Base-by-base conservation (phyloP, 2,329 filamentous ascomycete species). In the Sporothrix humicola region DNA sequence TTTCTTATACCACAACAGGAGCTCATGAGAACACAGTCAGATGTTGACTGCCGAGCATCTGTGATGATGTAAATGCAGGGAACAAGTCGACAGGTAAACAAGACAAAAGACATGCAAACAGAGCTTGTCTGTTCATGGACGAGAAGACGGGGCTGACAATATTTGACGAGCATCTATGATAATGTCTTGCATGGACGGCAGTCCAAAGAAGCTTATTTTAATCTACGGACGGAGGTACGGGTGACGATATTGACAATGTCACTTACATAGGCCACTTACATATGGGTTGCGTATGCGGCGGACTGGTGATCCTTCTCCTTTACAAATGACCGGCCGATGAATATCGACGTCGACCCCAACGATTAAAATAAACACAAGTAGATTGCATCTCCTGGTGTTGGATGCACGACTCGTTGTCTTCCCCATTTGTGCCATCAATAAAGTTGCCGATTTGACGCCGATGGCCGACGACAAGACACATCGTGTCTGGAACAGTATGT, bases 401-500 rank as follows among this genome's bases (percentile, higher is more conserved):
- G 56, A 58, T 17, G 56, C 56, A 8, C 3, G 3, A 15, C 12
- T 58, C 9, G 9, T 4, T 17, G 9, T 15, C 56, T 4, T 58
- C 23, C 23, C 23, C 9, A 20, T 9, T 20, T 20, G 6, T 9
- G n/a, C n/a, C n/a, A n/a, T n/a, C n/a, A n/a, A n/a, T n/a, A 6
- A 4, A n/a, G n/a, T 54, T 54, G 23, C 56, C 23, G 56, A 58
- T 31, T 58, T 58, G 23, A 15, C 4, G 56, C 56, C 56, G 56
- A 58, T 58, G 56, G 23, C 56, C 56, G 56, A 58, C 9, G 12
- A n/a, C n/a, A n/a, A n/a, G n/a, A n/a, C n/a, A n/a, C n/a, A n/a
- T n/a, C n/a, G n/a, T n/a, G n/a, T n/a, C n/a, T n/a, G n/a, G n/a
- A n/a, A n/a, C n/a, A n/a, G n/a, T n/a, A n/a, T n/a, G n/a, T n/a